Evolutionary conservation across 75 land plant genomes (phyloP).

Genomic region (Cunninghamia lanceolata): DNA sequence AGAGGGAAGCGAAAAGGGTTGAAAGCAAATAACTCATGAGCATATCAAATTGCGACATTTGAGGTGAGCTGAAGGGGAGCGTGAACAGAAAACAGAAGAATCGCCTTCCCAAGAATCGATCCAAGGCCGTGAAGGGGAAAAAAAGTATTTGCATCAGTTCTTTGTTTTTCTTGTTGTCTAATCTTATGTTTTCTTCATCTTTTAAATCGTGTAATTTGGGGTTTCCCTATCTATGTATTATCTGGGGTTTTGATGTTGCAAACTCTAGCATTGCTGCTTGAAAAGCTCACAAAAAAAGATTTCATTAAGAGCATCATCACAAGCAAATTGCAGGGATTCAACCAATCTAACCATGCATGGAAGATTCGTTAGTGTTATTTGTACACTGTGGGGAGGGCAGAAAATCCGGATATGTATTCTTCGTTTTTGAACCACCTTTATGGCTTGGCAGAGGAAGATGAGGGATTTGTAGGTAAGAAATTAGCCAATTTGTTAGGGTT

Average conservation of each 20-base stretch:
- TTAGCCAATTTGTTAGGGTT: neutral
- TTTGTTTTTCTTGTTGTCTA: neutral
- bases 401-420: neutral
- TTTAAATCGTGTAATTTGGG: too few species aligned
- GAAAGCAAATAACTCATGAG: too few species aligned
- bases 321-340: neutral
- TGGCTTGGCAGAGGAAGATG: neutral
- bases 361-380: too few species aligned
- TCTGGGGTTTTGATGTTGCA: neutral
- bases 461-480: neutral
- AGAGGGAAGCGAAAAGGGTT: too few species aligned
- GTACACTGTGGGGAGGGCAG: neutral
- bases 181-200: neutral
- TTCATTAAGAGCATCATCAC: neutral
- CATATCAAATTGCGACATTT: too few species aligned
- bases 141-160: too few species aligned
- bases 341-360: too few species aligned
- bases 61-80: too few species aligned
- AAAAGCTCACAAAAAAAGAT: neutral
- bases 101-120: too few species aligned
- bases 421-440: neutral
- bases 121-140: too few species aligned
- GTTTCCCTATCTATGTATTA: too few species aligned
- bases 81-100: too few species aligned
- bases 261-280: neutral